phyloP scores from a whole-genome alignment of 2,329 filamentous ascomycete species.

The Pseudocercospora cruenta region DNA sequence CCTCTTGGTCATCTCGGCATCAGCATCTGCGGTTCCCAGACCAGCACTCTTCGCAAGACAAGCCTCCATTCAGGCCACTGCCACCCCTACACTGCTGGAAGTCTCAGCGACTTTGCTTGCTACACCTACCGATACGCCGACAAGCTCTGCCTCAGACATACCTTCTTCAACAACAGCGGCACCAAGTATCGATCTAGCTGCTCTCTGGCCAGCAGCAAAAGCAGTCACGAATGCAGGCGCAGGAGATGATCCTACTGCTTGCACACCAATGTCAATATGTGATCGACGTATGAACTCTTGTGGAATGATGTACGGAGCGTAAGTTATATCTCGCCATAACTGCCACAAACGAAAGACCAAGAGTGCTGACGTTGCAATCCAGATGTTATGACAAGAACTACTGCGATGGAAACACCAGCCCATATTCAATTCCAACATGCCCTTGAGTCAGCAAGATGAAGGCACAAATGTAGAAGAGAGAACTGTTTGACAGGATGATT shows the following conservation, averaged over 20 bases:
- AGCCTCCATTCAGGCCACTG: neutral
- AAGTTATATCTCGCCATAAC: neutral
- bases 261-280: neutral
- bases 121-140: neutral
- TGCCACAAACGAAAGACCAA: neutral
- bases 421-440: constrained; percentile 22
- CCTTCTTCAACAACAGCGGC: neutral
- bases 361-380: neutral
- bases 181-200: neutral
- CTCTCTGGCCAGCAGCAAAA: constrained; percentile 1
- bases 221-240: neutral
- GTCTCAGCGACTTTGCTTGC: no score
- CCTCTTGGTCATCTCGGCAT: neutral
- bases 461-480: no score
- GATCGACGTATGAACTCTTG: neutral
- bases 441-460: no score
- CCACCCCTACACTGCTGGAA: neutral
- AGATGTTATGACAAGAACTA: constrained; percentile 32
- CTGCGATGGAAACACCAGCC: constrained; percentile 26
- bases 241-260: neutral
- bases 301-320: constrained; percentile 27
- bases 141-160: neutral
- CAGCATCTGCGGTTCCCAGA: neutral
- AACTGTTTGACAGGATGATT: no score
- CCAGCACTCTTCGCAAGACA: neutral